Evolutionary conservation across 1,139 yeast genomes (phyloP), one percentile per base, ranked within the genome.

Genomic region (Lodderomyces theae): DNA sequence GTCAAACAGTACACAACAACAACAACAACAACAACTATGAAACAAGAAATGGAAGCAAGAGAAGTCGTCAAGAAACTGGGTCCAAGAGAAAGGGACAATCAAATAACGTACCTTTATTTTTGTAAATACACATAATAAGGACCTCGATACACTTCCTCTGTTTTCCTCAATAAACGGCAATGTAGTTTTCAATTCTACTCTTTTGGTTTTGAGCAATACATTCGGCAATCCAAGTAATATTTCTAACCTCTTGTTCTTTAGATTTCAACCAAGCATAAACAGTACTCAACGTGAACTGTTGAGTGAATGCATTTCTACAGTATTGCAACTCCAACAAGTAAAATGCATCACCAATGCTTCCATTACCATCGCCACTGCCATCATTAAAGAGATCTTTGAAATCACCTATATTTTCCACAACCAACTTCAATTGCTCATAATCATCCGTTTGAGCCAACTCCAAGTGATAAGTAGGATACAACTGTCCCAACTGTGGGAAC

Each of bases 191-290:
- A 45, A 86, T 82, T 65, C 89, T 79, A 57, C 82, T 86, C 64
- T 84, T 83, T 70, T 86, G 95, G 57, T 82, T 83, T 60, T 86
- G 94, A 35, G 92, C 90, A 64, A 85, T 85, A 69, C 99, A 94
- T 69, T 94, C 99, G 37, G 97, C 96, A 48, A 94, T 90, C 98
- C 98, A 94, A 17, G 97, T 87, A 50, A 94, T 82, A 62, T 94
- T 94, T 64, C 98, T 79, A 46, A 94, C 80, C 64, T 94, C 99
- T 66, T 94, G 98, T 65, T 94, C 98, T 57, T 86, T 86, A 15
- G 96, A 82, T 65, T 89, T 84, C 59, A 94, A 78, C 95, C 97
- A 92, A 5, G 97, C 96, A 92, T 96, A 94, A 43, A 92, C 74
- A 2, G 96, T 84, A 36, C 92, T 78, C 54, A 86, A 79, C 12